Evolutionary conservation across 257 asterid species (phyloP), one percentile per base, ranked within the genome.

Genomic region (Forsythia suspensa): DNA sequence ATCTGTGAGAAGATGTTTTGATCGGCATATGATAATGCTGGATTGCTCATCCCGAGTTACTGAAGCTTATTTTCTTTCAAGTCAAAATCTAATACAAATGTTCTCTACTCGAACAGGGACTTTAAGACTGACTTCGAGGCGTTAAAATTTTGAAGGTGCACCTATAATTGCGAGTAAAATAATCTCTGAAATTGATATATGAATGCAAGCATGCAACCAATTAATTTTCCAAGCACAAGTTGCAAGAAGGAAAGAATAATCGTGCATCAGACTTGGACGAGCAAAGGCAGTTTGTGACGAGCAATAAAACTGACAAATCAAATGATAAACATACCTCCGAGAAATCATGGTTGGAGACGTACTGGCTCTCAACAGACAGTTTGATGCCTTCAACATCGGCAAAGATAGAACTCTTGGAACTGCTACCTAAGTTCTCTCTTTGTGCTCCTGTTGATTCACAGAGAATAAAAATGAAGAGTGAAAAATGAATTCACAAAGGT

Each of bases 321-420:
- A 75, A 12, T 37, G 15, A 74, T 71, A 82, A 46, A 51, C 20
- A 77, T 82, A 95, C 98, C 98, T 92, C 97, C 6, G 87, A 80
- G 79, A 95, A 91, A 72, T 86, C 97, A 43, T 89, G 91, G 83
- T 95, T 95, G 79, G 98, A 95, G 70, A 95, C 77, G 7, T 88
- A 89, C 68, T 81, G 92, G 77, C 96, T 88, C 74, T 85, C 96
- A 63, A 92, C 89, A 10, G 83, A 83, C 81, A 91, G 88, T 70
- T 83, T 85, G 81, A 89, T 75, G 78, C 98, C 98, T 78, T 90
- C 90, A 77, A 90, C 85, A 75, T 88, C 86, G 38, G 88, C 97
- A 74, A 79, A 77, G 42, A 95, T 80, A 39, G 84, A 83, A 21
- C 83, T 86, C 82, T 81, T 84, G 12, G 83, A 76, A 76, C 78